Evolutionary conservation across 2,329 filamentous ascomycete genomes (phyloP).

Genomic region (Chrysoporthe austroafricana): DNA sequence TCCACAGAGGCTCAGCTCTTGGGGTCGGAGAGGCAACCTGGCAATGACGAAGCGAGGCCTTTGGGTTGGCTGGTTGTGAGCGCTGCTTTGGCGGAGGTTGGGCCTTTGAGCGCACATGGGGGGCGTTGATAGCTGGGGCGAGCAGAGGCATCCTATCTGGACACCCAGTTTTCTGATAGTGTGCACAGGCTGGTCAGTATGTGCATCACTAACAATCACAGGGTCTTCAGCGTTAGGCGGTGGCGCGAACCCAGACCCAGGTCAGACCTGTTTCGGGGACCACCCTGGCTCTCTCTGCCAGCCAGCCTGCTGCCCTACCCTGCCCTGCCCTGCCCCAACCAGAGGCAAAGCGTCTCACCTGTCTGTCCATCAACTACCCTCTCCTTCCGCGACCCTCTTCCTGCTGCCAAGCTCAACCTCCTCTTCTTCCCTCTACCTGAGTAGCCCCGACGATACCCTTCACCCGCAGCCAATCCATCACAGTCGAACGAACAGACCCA

Average conservation of each 20-base stretch:
- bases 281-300: constrained; percentile 10
- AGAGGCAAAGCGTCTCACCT: constrained; percentile 19
- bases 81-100: not conserved
- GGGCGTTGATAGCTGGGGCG: no score
- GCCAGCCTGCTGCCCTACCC: not conserved
- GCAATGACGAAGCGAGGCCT: constrained; percentile 7
- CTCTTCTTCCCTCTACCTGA: not conserved
- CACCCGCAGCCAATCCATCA: constrained; percentile 1
- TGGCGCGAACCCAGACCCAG: constrained; percentile 9
- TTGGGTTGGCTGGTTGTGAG: not conserved
- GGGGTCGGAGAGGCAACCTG: constrained; percentile 3
- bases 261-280: constrained; percentile 17
- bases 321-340: constrained; percentile 6
- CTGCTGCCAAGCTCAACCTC: constrained; percentile 11
- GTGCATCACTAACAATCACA: not conserved
- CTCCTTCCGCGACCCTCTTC: constrained; percentile 11
- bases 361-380: not conserved
- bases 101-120: not conserved
- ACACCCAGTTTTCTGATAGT: not conserved
- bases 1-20: not conserved
- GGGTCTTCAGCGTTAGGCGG: not conserved
- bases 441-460: constrained; percentile 1
- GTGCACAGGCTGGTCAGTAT: not conserved
- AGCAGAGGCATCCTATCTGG: not conserved
- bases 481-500: not conserved